Conservation (phyloP, 2,329 filamentous ascomycete genomes). For the Aureobasidium zeae region DNA sequence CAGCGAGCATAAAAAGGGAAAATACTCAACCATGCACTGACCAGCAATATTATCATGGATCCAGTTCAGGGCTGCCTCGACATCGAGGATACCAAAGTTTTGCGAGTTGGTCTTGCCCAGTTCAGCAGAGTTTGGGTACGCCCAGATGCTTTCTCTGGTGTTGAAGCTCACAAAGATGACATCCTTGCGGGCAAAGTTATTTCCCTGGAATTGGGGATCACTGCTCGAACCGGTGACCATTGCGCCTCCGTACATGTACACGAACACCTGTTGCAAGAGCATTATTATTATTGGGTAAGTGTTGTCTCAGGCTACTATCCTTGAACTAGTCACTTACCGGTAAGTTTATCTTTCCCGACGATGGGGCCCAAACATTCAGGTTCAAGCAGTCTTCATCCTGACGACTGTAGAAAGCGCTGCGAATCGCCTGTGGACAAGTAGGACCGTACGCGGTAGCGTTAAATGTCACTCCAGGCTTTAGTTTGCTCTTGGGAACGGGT, state of each 20-base stretch:
- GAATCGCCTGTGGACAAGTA: conserved; percentile 20
- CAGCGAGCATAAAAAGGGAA: no score
- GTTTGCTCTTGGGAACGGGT: conserved; percentile 18
- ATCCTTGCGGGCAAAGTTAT: conserved; percentile 14
- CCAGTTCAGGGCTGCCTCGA: conserved; percentile 7
- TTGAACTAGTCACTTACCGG: not conserved
- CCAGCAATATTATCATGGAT: conserved; percentile 12
- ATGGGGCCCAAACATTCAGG: conserved; percentile 12
- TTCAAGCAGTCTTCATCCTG: conserved; percentile 15
- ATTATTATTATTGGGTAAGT: no score
- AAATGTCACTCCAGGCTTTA: not conserved
- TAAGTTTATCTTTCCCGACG: not conserved
- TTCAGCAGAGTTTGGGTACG: conserved; percentile 12
- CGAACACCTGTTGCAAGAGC: conserved; percentile 3
- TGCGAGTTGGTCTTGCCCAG: conserved; percentile 8
- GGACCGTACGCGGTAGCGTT: conserved; percentile 9
- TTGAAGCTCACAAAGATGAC: conserved; percentile 14
- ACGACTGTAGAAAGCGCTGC: conserved; percentile 19
- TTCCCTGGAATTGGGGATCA: conserved; percentile 22
- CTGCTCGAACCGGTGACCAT: conserved; percentile 17
- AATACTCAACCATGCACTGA: no score
- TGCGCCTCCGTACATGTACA: conserved; percentile 14
- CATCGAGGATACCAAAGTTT: conserved; percentile 15
- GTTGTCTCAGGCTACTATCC: not conserved
- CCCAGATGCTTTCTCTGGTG: conserved; percentile 13